Base-by-base conservation (phyloP, 2,329 filamentous ascomycete species). In the Colletotrichum lindemuthianum region DNA sequence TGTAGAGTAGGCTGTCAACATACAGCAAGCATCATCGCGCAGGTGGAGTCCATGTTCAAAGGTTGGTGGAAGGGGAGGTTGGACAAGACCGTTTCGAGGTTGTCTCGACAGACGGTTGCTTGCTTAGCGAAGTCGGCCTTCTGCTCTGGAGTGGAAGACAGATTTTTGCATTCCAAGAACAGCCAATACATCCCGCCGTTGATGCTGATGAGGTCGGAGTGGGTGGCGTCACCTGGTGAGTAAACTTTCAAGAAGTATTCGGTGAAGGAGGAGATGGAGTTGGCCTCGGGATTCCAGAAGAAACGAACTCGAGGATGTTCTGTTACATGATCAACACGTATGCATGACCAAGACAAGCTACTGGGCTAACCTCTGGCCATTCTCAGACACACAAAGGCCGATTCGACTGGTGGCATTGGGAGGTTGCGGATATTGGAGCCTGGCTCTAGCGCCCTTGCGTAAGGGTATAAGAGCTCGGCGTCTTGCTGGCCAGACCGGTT, bases 71-170 rank as follows among this genome's bases (percentile, higher is more conserved):
- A 71, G 0, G 55, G 65, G 0, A 72, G 65, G 6, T 55, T 68
- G 3, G 68, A 63, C 2, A 72, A 65, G 6, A 69, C 52, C 1
- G 69, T 71, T 34, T 72, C 70, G 8, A 71, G 69, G 6, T 70
- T 72, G 0, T 61, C 66, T 3, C 66, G 59, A 43, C 69, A 71
- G 12, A 66, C 2, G 6, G 58, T 41, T 8, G 69, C 64, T 8
- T 71, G 67, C 7, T 57, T 53, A 2, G 53, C 33, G 16, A 57
- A 69, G n/a, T 71, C 54, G 1, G 53, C 34, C 45, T 65, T 69
- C n/a, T 33, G 51, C 0, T 13, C 36, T 6, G 63, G 41, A 12
- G 70, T 53, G 2, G 34, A 7, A 5, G 63, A 53, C 2, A 51
- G 59, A 32, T 60, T 68, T 3, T 59, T 56, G 51, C 68, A 70